A percentile compares a stretch with the other conserved stretches of the same genome.
Conservation (phyloP, 805 yeast species). For the Wickerhamiella australiensis region DNA sequence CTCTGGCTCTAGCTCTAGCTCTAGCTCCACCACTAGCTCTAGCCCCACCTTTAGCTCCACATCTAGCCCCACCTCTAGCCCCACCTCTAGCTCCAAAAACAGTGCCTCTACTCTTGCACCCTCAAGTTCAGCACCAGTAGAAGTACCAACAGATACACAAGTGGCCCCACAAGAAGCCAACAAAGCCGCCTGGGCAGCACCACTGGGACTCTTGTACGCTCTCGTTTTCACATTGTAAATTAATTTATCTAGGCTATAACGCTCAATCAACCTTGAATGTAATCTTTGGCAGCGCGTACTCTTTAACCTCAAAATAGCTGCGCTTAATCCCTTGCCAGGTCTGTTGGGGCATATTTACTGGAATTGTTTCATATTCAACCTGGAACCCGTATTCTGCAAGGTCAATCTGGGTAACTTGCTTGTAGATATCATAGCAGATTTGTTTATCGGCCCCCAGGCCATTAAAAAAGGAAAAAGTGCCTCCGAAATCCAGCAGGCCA, state of each 20-base stretch:
- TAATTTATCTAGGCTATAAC: background rate
- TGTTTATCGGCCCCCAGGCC: constrained; percentile 77
- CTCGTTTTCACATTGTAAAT: background rate
- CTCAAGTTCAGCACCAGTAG: background rate
- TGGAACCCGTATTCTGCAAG: constrained; percentile 64
- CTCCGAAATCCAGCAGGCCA: constrained; percentile 70
- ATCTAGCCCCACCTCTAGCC: background rate
- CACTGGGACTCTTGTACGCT: background rate
- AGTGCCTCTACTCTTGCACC: background rate
- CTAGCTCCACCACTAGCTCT: background rate
- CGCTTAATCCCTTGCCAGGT: constrained; percentile 29
- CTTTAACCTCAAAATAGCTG: constrained; percentile 27
- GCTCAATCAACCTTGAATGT: constrained; percentile 14
- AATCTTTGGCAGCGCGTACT: constrained; percentile 27
- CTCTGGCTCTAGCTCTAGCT: too few relatives aligned
- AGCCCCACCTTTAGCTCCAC: too few relatives aligned
- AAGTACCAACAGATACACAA: background rate
- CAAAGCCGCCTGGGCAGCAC: background rate
- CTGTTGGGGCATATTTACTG: constrained; percentile 28
- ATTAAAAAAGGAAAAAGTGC: constrained; percentile 81
- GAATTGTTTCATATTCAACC: constrained; percentile 37
- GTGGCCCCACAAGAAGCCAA: background rate
- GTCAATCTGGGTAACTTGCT: constrained; percentile 68
- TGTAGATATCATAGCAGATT: constrained; percentile 72
- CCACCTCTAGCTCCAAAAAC: background rate